Conservation (phyloP, 352 stramenopile genomes). For the Globisporangium rhizosaccharum region DNA sequence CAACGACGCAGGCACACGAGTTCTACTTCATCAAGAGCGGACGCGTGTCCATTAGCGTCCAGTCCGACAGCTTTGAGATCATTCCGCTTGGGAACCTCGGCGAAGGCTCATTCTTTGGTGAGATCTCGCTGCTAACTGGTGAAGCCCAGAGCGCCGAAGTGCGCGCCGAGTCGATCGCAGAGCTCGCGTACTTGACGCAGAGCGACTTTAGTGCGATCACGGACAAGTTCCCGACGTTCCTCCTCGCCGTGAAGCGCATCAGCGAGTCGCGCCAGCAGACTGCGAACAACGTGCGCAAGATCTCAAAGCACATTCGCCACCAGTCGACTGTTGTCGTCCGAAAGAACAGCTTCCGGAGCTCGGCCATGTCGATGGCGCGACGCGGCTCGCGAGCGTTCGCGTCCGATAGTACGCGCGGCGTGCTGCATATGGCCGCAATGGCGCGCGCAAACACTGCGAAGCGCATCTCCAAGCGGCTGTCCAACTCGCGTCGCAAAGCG, state of each 20-base stretch:
- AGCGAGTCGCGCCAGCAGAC: conserved; percentile 65
- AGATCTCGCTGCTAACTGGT: conserved; percentile 56
- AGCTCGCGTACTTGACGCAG: conserved; percentile 59
- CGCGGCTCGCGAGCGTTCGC: neutral
- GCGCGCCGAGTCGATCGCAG: conserved; percentile 52
- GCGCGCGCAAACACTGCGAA: conserved; percentile 9
- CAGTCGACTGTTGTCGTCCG: conserved; percentile 12
- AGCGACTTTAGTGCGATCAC: conserved; percentile 51
- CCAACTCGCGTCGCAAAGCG: conserved; percentile 18
- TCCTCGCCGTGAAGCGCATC: conserved; percentile 55
- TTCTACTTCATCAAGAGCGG: conserved; percentile 80
- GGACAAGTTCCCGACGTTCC: conserved; percentile 67
- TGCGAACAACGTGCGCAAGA: conserved; percentile 57
- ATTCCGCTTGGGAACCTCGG: conserved; percentile 59
- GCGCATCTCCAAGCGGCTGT: conserved; percentile 13
- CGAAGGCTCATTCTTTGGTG: conserved; percentile 74
- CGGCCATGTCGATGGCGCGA: neutral
- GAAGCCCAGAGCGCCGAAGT: conserved; percentile 52
- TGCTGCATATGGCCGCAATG: conserved; percentile 12
- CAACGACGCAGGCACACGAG: conserved; percentile 16
- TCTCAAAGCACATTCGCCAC: conserved; percentile 46
- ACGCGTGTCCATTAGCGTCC: conserved; percentile 49
- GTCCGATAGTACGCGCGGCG: neutral
- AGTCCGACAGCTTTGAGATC: conserved; percentile 17
- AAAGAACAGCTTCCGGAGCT: neutral